A percentile compares a stretch with the other conserved stretches of the same genome.
phyloP scores from a whole-genome alignment of 805 yeast species.

The Candida vartiovaarae region DNA sequence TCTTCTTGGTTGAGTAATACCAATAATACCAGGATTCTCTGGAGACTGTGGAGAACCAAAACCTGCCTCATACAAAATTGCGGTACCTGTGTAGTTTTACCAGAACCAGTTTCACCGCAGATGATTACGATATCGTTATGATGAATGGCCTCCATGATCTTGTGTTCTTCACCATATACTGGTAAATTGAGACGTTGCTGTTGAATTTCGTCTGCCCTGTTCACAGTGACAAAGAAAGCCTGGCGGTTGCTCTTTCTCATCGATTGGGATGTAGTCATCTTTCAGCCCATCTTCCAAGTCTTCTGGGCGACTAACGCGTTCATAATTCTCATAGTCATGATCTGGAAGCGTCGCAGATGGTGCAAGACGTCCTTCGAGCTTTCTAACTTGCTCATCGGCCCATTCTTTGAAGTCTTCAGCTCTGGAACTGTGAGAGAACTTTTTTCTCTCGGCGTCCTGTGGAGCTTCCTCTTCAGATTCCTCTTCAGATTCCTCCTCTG shows the following conservation, averaged over 20 bases:
- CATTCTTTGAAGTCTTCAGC: conserved; percentile 77
- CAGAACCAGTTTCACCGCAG: conserved; percentile 98
- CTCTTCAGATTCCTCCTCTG: conserved; percentile 27
- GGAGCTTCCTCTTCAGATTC: conserved; percentile 9
- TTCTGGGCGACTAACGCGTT: conserved; percentile 49
- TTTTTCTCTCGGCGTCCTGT: conserved; percentile 34
- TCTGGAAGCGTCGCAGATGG: conserved; percentile 32
- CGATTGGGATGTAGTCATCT: conserved; percentile 54
- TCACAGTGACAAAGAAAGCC: conserved; percentile 61
- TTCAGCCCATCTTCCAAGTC: conserved; percentile 68
- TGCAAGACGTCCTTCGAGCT: conserved; percentile 52
- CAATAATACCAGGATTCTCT: conserved; percentile 87
- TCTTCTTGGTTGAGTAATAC: conserved; percentile 92
- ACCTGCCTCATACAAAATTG: conserved; percentile 93
- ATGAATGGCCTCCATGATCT: conserved; percentile 91
- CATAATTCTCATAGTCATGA: conserved; percentile 35
- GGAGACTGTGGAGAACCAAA: conserved; percentile 54
- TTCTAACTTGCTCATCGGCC: conserved; percentile 72
- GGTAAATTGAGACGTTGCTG: conserved; percentile 67
- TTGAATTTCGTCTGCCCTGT: conserved; percentile 62
- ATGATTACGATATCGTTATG: conserved; percentile 86
- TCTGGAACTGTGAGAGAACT: conserved; percentile 37
- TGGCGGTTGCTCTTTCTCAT: conserved; percentile 42
- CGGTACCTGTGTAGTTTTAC: conserved; percentile 97
- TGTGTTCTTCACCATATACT: conserved; percentile 83